Base-by-base conservation (phyloP, 2,329 filamentous ascomycete species). In the Curvularia spicifera region DNA sequence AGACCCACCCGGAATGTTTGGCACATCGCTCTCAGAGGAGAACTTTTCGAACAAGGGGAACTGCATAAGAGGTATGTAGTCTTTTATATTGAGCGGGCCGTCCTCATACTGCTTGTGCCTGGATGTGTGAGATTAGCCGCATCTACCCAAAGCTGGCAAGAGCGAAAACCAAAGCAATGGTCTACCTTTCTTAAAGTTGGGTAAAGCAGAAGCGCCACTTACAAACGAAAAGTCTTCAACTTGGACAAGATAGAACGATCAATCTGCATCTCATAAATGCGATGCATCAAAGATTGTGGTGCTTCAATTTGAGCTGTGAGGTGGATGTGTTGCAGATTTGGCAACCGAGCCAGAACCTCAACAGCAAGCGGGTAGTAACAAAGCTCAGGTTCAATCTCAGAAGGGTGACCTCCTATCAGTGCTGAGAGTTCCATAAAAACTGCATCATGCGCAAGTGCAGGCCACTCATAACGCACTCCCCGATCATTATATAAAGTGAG, bases 151-250 rank as follows among this genome's bases (percentile, higher is more conserved):
- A 29, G 15, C 24, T 29, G 22, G 13, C 26, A 46, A 18, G 43
- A 18, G 43, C 15, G 15, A 46, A 10, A 46, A 29, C n/a, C 5
- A 13, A 29, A 29, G 4, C 8, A 13, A 31, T 46, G 26, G 18
- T 46, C 26, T 10, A 45, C 5, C 7, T 37, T 28, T 5, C 15
- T 26, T 33, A 28, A 7, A 18, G 4, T 37, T 20, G 10, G 20
- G 45, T 18, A 20, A 46, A 18, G 28, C 3, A 43, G 8, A 2
- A 2, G 9, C 13, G 9, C n/a, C 4, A 37, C 52, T 12, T 44
- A 60, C 53, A 60, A 15, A 37, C 47, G 46, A n/a, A 63, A 54
- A 8, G 53, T 60, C 29, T 55, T 54, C 51, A 53, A 51, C n/a
- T 22, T 57, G 5, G 39, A 31, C 18, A 53, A 45, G 33, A 59